Base-by-base conservation (phyloP, 257 asterid genomes). In the Solanum bulbocastanum region DNA sequence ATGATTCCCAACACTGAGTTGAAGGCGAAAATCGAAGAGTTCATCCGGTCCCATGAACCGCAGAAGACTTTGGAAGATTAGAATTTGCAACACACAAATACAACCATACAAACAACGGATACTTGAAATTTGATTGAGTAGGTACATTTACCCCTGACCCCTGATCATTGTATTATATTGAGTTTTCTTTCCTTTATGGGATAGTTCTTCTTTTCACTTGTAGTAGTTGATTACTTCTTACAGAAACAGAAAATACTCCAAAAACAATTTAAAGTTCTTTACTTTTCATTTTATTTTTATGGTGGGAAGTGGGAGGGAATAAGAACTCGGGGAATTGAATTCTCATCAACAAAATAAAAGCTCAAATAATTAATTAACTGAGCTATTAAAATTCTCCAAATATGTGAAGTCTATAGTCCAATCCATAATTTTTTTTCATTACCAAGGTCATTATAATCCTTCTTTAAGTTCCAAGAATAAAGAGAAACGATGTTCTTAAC, bases 11-110 rank as follows among this genome's bases (percentile, higher is more conserved):
- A 95, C 88, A 93, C 93, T 39, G 97, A 96, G 90, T 91, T 97
- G 88, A 97, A 97, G 94, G 95, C 95, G 0, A 94, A 87, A 89
- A 97, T 96, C 1, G 97, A 96, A 83, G 98, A 93, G 40, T 96
- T 94, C 58, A 86, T 96, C 23, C 90, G 83, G 88, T 93, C 97
- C 52, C 96, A 90, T 69, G 89, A 92, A 72, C 5, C 27, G 91
- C 93, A 89, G 86, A 91, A 88, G 89, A 94, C 68, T 18, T 90
- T 91, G 52, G 92, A 90, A 62, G 90, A 92, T 73, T 72, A 88
- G 91, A 91, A 90, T 37, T 32, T 83, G 88, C 93, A 91, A 79
- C 91, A 87, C 87, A 32, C 90, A 46, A 96, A 95, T 91, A 94
- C 87, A 85, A 92, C 90, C 14, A 93, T 95, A 92, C 98, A 91